These are phyloP conservation scores for Chrysanthemum makinoi DNA, from an alignment of 129 eudicot species.

Conservation along the genomic window DNA sequence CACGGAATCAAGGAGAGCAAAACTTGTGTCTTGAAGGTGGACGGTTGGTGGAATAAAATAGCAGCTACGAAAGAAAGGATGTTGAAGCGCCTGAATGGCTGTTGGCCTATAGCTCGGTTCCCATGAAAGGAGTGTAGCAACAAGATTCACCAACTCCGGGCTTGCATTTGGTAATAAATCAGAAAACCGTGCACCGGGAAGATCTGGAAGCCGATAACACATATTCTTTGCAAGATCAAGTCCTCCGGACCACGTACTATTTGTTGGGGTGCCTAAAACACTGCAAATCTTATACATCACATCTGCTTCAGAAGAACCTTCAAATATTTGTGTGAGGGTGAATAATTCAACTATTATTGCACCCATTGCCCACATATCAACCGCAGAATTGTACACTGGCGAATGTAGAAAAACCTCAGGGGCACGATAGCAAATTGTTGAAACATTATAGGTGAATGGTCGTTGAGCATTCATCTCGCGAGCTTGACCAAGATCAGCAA, in stretches of 20 bases:
- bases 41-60: background rate
- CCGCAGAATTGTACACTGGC: background rate
- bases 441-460: constrained; percentile 16
- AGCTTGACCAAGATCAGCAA: constrained; percentile 15
- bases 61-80: constrained; percentile 24
- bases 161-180: too few species aligned
- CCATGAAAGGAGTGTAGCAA: constrained; percentile 25
- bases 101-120: constrained; percentile 16
- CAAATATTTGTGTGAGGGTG: constrained; percentile 2
- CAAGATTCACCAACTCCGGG: constrained; percentile 17
- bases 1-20: background rate
- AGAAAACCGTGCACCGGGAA: too few species aligned
- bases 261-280: constrained; percentile 16
- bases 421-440: constrained; percentile 22
- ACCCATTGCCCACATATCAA: constrained; percentile 31
- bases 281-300: constrained; percentile 6
- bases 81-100: constrained; percentile 13
- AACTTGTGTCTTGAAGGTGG: background rate
- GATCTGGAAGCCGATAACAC: constrained; percentile 6
- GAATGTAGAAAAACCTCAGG: background rate
- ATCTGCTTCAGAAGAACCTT: background rate
- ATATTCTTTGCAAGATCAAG: constrained; percentile 1
- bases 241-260: background rate
- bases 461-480: constrained; percentile 1
- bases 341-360: constrained; percentile 20